These are phyloP conservation scores for Trypanosoma melophagium DNA, from an alignment of 208 protist genomes.

Conservation along the genomic window DNA sequence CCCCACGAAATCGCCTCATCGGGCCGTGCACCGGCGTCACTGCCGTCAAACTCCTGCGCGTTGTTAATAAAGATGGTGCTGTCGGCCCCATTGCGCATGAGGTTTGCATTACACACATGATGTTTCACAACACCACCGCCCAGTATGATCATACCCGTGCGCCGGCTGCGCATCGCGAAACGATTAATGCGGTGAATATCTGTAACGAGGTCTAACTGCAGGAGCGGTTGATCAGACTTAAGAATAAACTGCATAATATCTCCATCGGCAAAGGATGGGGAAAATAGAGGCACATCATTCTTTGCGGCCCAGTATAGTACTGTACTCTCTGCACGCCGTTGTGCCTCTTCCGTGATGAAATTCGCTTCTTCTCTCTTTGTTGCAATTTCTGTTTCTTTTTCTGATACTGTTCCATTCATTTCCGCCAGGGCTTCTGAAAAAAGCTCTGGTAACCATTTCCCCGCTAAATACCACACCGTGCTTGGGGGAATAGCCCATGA, in stretches of 20 bases:
- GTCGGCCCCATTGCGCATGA: slow-evolving; percentile 99
- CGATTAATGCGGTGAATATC: slow-evolving; percentile 98
- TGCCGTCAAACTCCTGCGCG: slow-evolving; percentile 98
- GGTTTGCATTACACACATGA: slow-evolving; percentile 99
- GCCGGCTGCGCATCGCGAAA: slow-evolving; percentile 90
- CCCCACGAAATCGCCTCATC: slow-evolving; percentile 99
- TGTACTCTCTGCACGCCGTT: slow-evolving; percentile 48
- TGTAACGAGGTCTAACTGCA: slow-evolving; percentile 83
- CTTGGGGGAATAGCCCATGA: slow-evolving; percentile 70
- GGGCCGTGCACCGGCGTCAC: slow-evolving; percentile 96
- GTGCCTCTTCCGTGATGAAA: slow-evolving; percentile 28
- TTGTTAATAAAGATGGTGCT: slow-evolving; percentile 98
- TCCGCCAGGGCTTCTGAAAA: slow-evolving; percentile 46
- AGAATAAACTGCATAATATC: slow-evolving; percentile 72
- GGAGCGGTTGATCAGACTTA: background rate
- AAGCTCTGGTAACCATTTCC: slow-evolving; percentile 66
- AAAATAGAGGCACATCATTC: slow-evolving; percentile 81
- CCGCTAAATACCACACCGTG: slow-evolving; percentile 71
- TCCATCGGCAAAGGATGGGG: slow-evolving; percentile 77
- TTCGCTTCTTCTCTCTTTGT: background rate
- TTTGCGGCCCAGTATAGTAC: slow-evolving; percentile 80
- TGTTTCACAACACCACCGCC: slow-evolving; percentile 98
- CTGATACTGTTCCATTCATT: slow-evolving; percentile 4
- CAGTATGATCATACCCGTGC: slow-evolving; percentile 98
- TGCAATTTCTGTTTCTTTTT: too few species aligned